A percentile compares a stretch with the other conserved stretches of the same genome.
Conservation (phyloP, 345 rosid genomes). For the Hibiscus trionum region DNA sequence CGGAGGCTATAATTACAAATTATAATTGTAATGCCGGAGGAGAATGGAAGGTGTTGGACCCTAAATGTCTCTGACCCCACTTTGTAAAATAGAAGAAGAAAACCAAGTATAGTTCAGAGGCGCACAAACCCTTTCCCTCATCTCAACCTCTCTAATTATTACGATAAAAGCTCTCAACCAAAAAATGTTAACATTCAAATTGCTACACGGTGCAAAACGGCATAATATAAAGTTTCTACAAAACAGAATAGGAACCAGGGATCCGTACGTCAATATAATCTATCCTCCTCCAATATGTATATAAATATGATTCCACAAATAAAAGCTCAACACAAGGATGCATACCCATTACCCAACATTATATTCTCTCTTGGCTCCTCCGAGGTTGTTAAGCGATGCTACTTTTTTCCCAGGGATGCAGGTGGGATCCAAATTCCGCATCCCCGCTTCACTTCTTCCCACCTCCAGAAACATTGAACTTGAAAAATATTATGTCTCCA, state of each 20-base stretch:
- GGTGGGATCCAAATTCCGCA: neutral
- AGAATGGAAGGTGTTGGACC: too few species aligned
- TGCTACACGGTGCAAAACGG: too few species aligned
- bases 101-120: too few species aligned
- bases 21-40: too few species aligned
- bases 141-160: too few species aligned
- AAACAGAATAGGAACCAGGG: neutral
- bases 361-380: neutral
- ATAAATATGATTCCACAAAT: neutral
- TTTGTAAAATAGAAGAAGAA: too few species aligned
- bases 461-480: conserved; percentile 95
- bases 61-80: too few species aligned
- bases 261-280: neutral
- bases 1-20: too few species aligned
- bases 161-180: too few species aligned
- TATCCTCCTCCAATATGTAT: neutral
- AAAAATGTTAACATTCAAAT: too few species aligned
- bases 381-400: neutral
- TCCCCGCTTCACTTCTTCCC: conserved; percentile 74
- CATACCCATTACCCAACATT: neutral
- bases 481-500: conserved; percentile 89
- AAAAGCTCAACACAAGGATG: neutral
- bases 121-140: too few species aligned
- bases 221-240: neutral
- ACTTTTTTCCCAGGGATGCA: neutral